phyloP scores from a whole-genome alignment of 2,329 filamentous ascomycete species.

The Plenodomus tracheiphilus region DNA sequence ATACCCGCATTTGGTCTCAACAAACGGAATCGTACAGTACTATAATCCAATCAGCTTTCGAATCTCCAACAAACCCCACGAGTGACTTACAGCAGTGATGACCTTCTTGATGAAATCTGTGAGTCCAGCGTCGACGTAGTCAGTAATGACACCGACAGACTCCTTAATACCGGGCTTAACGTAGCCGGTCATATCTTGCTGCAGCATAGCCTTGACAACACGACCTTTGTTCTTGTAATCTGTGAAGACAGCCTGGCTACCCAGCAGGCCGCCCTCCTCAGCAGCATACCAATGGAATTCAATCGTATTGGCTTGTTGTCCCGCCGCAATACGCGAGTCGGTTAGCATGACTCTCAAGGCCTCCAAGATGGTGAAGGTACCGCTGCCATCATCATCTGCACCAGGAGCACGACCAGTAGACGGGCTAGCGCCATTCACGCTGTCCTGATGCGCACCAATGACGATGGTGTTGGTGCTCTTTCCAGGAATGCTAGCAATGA shows the following conservation, averaged over 20 bases:
- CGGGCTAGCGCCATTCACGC: constrained; percentile 85
- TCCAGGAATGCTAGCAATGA: constrained; percentile 88
- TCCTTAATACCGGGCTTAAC: constrained; percentile 77
- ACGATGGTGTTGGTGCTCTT: constrained; percentile 79
- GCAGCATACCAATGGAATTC: constrained; percentile 97
- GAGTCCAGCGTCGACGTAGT: constrained; percentile 79
- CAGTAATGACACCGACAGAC: constrained; percentile 86
- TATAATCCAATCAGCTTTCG: constrained; percentile 27
- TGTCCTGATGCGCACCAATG: constrained; percentile 90
- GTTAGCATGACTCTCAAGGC: constrained; percentile 77
- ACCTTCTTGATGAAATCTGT: constrained; percentile 88
- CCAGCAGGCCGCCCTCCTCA: constrained; percentile 83
- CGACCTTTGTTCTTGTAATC: constrained; percentile 72
- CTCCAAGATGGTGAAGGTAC: constrained; percentile 90
- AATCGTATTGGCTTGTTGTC: constrained; percentile 78
- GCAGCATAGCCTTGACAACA: constrained; percentile 90
- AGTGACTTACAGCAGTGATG: constrained; percentile 56
- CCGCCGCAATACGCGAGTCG: constrained; percentile 67
- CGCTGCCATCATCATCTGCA: constrained; percentile 89
- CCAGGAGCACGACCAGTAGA: constrained; percentile 80
- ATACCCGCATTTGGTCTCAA: constrained; percentile 85
- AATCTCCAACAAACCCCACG: neutral
- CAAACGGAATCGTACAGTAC: constrained; percentile 85
- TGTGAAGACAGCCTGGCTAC: constrained; percentile 84
- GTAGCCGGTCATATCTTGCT: constrained; percentile 92